Conservation (phyloP, 441 rosid genomes). For the Kokia cookei region DNA sequence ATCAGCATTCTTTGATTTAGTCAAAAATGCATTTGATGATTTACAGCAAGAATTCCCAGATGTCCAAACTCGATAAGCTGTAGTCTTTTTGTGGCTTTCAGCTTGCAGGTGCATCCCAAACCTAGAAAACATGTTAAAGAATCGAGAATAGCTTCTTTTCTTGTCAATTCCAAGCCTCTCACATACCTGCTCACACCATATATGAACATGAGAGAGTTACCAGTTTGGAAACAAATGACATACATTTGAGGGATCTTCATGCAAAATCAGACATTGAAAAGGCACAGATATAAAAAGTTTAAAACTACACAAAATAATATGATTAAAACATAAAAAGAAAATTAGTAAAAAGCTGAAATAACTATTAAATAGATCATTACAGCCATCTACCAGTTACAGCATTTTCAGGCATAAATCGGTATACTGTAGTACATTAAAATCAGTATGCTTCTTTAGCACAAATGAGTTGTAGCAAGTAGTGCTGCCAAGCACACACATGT, state of each 20-base stretch:
- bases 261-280: not conserved
- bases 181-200: conserved; percentile 49
- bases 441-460: not conserved
- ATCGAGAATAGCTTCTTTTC: conserved; percentile 72
- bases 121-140: conserved; percentile 57
- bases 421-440: not conserved
- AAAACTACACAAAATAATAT: not conserved
- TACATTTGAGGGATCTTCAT: not conserved
- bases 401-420: not conserved
- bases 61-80: conserved; percentile 75
- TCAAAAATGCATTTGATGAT: conserved; percentile 38
- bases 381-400: not conserved
- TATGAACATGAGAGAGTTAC: conserved; percentile 11
- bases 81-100: conserved; percentile 63
- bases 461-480: not conserved
- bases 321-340: not conserved
- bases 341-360: not conserved
- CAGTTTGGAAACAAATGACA: not conserved
- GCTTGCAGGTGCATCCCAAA: conserved; percentile 73
- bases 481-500: not conserved
- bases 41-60: conserved; percentile 40
- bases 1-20: conserved; percentile 27
- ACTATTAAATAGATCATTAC: not conserved
- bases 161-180: conserved; percentile 80
- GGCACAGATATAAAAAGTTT: not conserved